phyloP scores from a whole-genome alignment of 1,139 yeast species.

The Debaryomyces udenii region DNA sequence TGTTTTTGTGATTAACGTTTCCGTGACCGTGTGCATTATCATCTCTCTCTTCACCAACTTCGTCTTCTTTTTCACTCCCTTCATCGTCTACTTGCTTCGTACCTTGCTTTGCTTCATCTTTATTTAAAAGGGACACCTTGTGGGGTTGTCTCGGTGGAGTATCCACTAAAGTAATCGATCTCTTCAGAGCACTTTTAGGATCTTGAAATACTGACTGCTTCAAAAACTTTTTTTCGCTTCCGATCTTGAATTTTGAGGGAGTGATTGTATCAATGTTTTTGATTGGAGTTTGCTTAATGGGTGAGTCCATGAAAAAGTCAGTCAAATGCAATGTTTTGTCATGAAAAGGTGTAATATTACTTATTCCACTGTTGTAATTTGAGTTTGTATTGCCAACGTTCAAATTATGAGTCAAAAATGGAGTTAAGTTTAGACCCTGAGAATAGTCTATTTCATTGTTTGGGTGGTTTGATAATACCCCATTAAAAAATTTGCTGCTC shows the following conservation, averaged over 20 bases:
- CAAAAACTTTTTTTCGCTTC: conserved; percentile 22
- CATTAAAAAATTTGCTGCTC: conserved; percentile 28
- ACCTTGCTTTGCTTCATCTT: conserved; percentile 19
- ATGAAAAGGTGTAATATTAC: conserved; percentile 46
- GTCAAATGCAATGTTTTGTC: conserved; percentile 47
- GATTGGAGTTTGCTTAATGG: conserved; percentile 38
- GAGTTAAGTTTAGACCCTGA: conserved; percentile 47
- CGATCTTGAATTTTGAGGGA: conserved; percentile 43
- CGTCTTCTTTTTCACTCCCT: conserved; percentile 19
- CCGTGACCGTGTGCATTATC: conserved; percentile 15
- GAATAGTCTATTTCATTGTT: conserved; percentile 34
- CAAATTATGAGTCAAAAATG: conserved; percentile 45
- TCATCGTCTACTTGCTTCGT: conserved; percentile 19
- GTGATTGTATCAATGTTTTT: conserved; percentile 46
- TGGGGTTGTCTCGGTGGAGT: conserved; percentile 48
- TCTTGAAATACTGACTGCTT: conserved; percentile 25
- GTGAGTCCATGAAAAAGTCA: conserved; percentile 51
- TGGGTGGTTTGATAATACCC: conserved; percentile 18
- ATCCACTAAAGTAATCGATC: conserved; percentile 41
- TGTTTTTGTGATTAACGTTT: conserved; percentile 13
- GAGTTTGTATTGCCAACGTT: conserved; percentile 25
- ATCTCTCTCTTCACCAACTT: conserved; percentile 17
- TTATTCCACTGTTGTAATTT: conserved; percentile 19
- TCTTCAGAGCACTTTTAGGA: conserved; percentile 33
- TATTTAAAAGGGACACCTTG: conserved; percentile 28